These are phyloP conservation scores for Boletus rubescentipes DNA, from an alignment of 768 basidiomycete species.

Conservation along the genomic window DNA sequence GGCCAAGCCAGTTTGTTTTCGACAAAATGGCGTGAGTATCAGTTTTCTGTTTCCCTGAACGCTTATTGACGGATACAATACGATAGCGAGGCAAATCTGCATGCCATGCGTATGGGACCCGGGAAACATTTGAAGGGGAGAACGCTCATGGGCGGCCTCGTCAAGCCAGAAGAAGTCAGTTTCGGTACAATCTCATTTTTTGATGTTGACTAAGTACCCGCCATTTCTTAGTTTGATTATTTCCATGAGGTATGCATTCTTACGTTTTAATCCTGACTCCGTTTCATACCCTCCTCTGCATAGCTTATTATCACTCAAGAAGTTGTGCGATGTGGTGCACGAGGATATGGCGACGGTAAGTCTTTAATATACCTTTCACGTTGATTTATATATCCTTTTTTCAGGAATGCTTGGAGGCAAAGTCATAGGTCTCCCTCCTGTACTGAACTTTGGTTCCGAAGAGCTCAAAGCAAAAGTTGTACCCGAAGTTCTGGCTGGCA, in stretches of 20 bases:
- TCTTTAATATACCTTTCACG: not conserved
- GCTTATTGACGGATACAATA: not conserved
- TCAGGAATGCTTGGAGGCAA: constrained; percentile 52
- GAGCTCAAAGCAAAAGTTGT: constrained; percentile 50
- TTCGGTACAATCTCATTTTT: not conserved
- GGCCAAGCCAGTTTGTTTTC: constrained; percentile 72
- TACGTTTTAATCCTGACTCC: not conserved
- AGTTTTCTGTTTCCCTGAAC: not conserved
- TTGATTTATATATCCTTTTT: not conserved
- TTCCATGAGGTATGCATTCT: constrained; percentile 65
- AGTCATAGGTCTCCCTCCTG: constrained; percentile 69
- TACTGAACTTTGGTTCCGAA: constrained; percentile 63
- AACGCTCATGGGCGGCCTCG: constrained; percentile 68
- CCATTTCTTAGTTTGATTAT: constrained; percentile 53
- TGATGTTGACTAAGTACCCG: constrained; percentile 1
- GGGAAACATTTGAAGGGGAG: constrained; percentile 81
- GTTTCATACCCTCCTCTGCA: not conserved
- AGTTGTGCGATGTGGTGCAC: constrained; percentile 48
- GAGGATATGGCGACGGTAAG: constrained; percentile 68
- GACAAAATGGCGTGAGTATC: constrained; percentile 73
- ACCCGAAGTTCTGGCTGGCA: constrained; percentile 54
- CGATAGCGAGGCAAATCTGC: constrained; percentile 62
- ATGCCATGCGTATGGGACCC: constrained; percentile 92
- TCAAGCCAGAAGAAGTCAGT: constrained; percentile 71
- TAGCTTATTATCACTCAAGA: constrained; percentile 68